phyloP scores from a whole-genome alignment of 495 filamentous ascomycete species.

The Alectoria sarmentosa region DNA sequence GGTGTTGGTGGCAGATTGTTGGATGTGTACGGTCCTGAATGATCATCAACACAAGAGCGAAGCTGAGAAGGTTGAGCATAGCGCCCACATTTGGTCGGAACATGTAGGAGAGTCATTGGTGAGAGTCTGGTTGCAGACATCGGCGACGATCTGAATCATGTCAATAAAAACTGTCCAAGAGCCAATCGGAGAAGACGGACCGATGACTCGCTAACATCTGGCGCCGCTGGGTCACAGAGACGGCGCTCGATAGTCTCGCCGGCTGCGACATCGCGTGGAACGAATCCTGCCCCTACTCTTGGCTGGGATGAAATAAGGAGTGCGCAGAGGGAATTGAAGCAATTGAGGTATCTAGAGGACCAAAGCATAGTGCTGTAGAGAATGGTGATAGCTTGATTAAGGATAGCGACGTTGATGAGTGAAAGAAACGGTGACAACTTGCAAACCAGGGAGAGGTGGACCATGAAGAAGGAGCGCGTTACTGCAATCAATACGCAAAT shows the following conservation, averaged over 20 bases:
- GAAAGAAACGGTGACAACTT: neutral
- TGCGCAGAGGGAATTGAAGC: conserved; percentile 3
- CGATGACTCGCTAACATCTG: conserved; percentile 17
- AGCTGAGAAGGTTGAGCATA: neutral
- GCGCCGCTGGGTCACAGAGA: conserved; percentile 16
- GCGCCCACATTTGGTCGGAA: conserved; percentile 17
- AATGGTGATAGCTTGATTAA: neutral
- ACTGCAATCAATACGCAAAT: neutral
- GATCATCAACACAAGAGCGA: conserved; percentile 4
- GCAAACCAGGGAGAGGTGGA: neutral
- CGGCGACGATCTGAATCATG: conserved; percentile 14
- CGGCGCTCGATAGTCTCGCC: neutral
- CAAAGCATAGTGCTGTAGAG: neutral
- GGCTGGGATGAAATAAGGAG: conserved; percentile 1
- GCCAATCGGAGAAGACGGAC: conserved; percentile 1
- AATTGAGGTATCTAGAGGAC: conserved; percentile 1
- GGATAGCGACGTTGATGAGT: neutral
- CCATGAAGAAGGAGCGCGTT: neutral
- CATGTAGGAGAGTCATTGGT: conserved; percentile 17
- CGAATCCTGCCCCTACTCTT: neutral
- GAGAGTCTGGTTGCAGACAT: conserved; percentile 19
- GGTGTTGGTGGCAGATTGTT: conserved; percentile 11
- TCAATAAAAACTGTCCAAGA: neutral
- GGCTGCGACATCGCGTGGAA: neutral
- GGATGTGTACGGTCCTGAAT: conserved; percentile 9